These are phyloP conservation scores for Candida bentonensis DNA, from an alignment of 805 yeast species.

Conservation along the genomic window DNA sequence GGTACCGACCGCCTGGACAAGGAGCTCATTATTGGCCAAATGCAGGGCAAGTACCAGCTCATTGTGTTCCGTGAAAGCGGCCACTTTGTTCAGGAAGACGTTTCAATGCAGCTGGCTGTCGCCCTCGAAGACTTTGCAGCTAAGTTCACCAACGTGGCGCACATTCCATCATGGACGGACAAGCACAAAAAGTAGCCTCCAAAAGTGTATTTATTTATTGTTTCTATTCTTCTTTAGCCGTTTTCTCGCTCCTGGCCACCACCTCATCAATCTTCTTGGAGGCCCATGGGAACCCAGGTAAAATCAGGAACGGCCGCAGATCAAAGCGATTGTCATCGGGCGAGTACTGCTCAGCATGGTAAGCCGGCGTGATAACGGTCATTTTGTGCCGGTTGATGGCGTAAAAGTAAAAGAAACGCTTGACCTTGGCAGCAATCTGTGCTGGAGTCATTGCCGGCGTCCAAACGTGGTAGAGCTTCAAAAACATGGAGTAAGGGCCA, in stretches of 20 bases:
- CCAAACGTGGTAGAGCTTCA: slow-evolving; percentile 87
- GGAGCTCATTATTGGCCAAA: slow-evolving; percentile 80
- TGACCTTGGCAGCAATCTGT: slow-evolving; percentile 83
- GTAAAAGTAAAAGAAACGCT: slow-evolving; percentile 81
- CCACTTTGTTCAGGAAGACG: slow-evolving; percentile 92
- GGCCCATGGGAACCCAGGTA: slow-evolving; percentile 84
- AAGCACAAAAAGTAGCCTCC: background rate
- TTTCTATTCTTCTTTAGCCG: slow-evolving; percentile 4
- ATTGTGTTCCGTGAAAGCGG: slow-evolving; percentile 73
- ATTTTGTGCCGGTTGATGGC: slow-evolving; percentile 94
- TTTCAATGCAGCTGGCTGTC: slow-evolving; percentile 51
- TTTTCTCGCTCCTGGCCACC: slow-evolving; percentile 25
- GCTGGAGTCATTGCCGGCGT: slow-evolving; percentile 69
- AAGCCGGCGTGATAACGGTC: slow-evolving; percentile 94
- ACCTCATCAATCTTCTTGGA: slow-evolving; percentile 73
- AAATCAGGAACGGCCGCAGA: slow-evolving; percentile 85
- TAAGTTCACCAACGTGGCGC: background rate
- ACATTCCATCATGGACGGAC: slow-evolving; percentile 14
- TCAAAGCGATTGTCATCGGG: slow-evolving; percentile 97
- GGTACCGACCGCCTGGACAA: slow-evolving; percentile 85
- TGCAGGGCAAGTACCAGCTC: slow-evolving; percentile 91
- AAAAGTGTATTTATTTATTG: background rate
- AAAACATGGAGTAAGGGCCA: slow-evolving; percentile 93
- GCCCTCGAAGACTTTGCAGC: slow-evolving; percentile 25
- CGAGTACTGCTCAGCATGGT: slow-evolving; percentile 95